These are phyloP conservation scores for Tolypocladium inflatum DNA, from an alignment of 2,329 filamentous ascomycete genomes.

Conservation along the genomic window DNA sequence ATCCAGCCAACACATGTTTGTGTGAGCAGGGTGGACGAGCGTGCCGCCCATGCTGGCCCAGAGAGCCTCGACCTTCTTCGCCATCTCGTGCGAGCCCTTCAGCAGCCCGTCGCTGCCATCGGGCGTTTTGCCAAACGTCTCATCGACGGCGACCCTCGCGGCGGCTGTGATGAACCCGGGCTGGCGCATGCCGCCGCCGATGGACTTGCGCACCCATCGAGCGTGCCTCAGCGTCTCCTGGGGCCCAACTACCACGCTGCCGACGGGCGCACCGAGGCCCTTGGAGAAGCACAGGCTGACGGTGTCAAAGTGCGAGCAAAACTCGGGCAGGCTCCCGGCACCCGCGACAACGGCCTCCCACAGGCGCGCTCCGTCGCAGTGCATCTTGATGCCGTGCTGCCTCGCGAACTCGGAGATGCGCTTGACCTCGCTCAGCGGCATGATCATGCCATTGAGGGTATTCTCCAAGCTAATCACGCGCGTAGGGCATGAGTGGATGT, in stretches of 20 bases:
- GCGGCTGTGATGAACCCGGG: slow-evolving; percentile 64
- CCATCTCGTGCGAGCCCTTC: slow-evolving; percentile 48
- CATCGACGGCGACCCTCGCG: slow-evolving; percentile 55
- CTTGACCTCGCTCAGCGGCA: slow-evolving; percentile 62
- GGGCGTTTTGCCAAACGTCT: slow-evolving; percentile 29
- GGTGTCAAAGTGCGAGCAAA: slow-evolving; percentile 60
- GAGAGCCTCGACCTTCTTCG: slow-evolving; percentile 54
- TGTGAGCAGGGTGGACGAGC: slow-evolving; percentile 61
- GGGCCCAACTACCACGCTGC: slow-evolving; percentile 59
- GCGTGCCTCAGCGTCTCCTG: slow-evolving; percentile 25
- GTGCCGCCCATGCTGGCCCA: slow-evolving; percentile 65
- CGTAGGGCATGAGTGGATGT: slow-evolving; percentile 73
- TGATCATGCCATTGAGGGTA: slow-evolving; percentile 69
- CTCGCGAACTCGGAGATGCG: slow-evolving; percentile 63
- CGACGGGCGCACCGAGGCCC: slow-evolving; percentile 72
- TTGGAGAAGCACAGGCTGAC: slow-evolving; percentile 75
- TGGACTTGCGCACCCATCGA: slow-evolving; percentile 50
- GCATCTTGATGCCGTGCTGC: slow-evolving; percentile 54
- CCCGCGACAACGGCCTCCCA: slow-evolving; percentile 74
- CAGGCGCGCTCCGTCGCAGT: slow-evolving; percentile 70
- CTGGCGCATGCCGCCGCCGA: slow-evolving; percentile 68
- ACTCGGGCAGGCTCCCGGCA: slow-evolving; percentile 57
- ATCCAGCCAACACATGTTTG: slow-evolving; percentile 90
- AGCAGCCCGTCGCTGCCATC: slow-evolving; percentile 46
- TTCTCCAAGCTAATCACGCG: slow-evolving; percentile 78